These are phyloP conservation scores for Annulohypoxylon maeteangense DNA, from an alignment of 495 filamentous ascomycete species.

Conservation along the genomic window DNA sequence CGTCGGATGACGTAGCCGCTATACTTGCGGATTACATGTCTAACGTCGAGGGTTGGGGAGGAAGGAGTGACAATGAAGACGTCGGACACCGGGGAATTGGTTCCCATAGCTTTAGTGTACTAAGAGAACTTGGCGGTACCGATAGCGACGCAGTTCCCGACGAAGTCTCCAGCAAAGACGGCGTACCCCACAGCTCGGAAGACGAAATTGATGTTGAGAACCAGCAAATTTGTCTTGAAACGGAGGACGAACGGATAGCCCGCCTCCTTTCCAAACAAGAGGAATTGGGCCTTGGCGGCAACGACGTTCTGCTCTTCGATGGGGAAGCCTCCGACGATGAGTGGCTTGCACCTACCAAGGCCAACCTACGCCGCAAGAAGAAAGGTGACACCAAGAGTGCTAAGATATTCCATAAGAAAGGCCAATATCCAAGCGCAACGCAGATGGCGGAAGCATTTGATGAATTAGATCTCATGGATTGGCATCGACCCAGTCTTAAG, in stretches of 20 bases:
- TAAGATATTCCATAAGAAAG: conserved; percentile 37
- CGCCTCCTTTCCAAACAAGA: conserved; percentile 72
- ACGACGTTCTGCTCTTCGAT: conserved; percentile 68
- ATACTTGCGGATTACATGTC: conserved; percentile 79
- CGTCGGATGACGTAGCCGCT: conserved; percentile 62
- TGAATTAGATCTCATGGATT: conserved; percentile 86
- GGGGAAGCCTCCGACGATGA: conserved; percentile 35
- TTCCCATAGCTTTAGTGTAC: conserved; percentile 44
- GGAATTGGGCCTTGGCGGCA: conserved; percentile 68
- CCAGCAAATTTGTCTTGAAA: conserved; percentile 46
- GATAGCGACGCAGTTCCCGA: conserved; percentile 49
- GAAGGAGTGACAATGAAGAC: conserved; percentile 49
- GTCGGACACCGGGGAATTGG: conserved; percentile 21
- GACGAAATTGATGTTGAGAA: conserved; percentile 46
- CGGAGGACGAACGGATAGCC: conserved; percentile 68
- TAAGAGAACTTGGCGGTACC: conserved; percentile 61
- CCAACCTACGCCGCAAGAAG: conserved; percentile 34
- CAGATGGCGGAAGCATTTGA: conserved; percentile 78
- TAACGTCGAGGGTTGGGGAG: conserved; percentile 66
- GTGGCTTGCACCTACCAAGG: conserved; percentile 22
- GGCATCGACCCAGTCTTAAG: conserved; percentile 66
- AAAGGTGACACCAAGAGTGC: conserved; percentile 41
- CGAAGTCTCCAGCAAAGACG: conserved; percentile 32
- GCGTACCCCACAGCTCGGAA: conserved; percentile 32
- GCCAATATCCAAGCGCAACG: conserved; percentile 67